Evolutionary conservation across 352 stramenopile genomes (phyloP).

Genomic region (Globisporangium carolinianum): DNA sequence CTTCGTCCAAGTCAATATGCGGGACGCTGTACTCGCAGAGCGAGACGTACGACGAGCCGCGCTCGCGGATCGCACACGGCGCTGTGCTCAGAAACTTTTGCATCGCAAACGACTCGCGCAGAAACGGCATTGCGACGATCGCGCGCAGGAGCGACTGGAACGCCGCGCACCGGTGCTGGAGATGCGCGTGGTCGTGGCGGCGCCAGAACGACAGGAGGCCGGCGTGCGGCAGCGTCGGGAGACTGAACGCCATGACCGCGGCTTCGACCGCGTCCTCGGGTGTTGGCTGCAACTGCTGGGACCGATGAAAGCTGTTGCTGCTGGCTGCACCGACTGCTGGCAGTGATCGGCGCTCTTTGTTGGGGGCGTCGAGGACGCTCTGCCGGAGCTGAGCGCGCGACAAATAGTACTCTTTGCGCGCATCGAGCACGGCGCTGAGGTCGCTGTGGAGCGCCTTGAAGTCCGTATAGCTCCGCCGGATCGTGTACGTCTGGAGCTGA

Average conservation of each 20-base stretch:
- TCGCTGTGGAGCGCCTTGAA: constrained; percentile 74
- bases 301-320: constrained; percentile 4
- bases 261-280: constrained; percentile 36
- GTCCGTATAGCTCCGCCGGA: constrained; percentile 77
- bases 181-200: constrained; percentile 65
- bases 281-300: constrained; percentile 13
- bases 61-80: constrained; percentile 45
- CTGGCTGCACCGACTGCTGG: constrained; percentile 8
- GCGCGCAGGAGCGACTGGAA: constrained; percentile 70
- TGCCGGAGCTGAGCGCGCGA: constrained; percentile 9
- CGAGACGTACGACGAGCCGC: constrained; percentile 77
- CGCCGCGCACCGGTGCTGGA: constrained; percentile 59
- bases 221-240: constrained; percentile 65
- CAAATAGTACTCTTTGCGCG: constrained; percentile 46
- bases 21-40: constrained; percentile 73
- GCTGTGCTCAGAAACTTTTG: constrained; percentile 52
- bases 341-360: constrained; percentile 9
- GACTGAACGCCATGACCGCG: constrained; percentile 46
- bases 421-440: constrained; percentile 61
- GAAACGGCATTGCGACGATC: constrained; percentile 23
- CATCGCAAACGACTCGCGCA: constrained; percentile 33
- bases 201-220: constrained; percentile 78
- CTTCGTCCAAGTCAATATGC: constrained; percentile 50
- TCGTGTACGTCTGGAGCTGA: constrained; percentile 79
- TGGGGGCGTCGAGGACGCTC: constrained; percentile 3